phyloP scores from a whole-genome alignment of 495 filamentous ascomycete species.

The Oleoguttula mirabilis region DNA sequence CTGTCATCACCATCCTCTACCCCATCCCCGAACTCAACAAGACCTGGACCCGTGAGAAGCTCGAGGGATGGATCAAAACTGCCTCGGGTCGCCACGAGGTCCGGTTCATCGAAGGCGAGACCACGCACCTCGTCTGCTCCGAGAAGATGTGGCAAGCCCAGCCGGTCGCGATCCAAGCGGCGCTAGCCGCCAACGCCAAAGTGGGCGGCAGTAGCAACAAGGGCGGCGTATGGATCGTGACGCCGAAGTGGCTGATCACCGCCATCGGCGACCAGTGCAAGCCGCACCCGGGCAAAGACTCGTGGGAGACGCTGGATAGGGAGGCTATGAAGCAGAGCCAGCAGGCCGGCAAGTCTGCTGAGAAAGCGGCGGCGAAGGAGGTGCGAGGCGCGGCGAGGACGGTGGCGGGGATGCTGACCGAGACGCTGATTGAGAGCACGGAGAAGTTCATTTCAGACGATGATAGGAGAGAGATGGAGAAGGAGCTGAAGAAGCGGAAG shows the following conservation, averaged over 20 bases:
- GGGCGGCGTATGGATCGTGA: conserved; percentile 44
- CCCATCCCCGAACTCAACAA: background rate
- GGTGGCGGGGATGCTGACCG: background rate
- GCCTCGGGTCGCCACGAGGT: conserved; percentile 40
- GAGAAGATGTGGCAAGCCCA: conserved; percentile 40
- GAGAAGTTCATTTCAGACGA: conserved; percentile 5
- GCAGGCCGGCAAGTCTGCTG: too few relatives aligned
- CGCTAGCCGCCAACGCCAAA: background rate
- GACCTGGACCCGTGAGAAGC: conserved; percentile 28
- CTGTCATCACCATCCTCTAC: background rate
- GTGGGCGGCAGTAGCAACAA: background rate
- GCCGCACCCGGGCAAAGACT: too few relatives aligned
- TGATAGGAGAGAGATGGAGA: conserved; percentile 2
- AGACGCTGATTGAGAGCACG: conserved; percentile 3
- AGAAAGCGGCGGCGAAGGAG: too few relatives aligned
- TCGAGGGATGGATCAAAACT: conserved; percentile 42
- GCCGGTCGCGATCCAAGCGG: conserved; percentile 10
- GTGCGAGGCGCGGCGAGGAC: too few relatives aligned
- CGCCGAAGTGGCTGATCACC: conserved; percentile 53
- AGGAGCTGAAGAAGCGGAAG: conserved; percentile 19
- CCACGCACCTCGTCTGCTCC: conserved; percentile 48
- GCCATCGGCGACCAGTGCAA: too few relatives aligned
- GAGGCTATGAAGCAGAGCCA: too few relatives aligned
- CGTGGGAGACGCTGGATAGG: too few relatives aligned
- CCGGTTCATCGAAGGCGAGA: conserved; percentile 30